Base-by-base conservation (phyloP, 2,329 filamentous ascomycete species). In the Talaromyces albobiverticillius region DNA sequence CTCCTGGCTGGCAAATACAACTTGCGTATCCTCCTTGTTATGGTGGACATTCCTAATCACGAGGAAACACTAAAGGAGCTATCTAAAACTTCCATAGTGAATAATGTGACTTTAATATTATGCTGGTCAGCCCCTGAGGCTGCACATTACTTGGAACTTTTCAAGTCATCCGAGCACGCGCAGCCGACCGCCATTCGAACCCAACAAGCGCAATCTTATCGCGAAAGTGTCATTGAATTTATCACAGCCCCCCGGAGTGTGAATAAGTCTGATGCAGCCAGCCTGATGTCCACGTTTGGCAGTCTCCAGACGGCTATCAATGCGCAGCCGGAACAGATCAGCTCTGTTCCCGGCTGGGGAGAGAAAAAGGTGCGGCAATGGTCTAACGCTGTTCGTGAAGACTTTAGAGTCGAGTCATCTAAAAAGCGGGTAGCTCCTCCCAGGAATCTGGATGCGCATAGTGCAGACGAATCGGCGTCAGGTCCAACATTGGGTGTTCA, bases 121-220 rank as follows among this genome's bases (percentile, higher is more conserved):
- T 95, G 90, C 75, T 99, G 94, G 94, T 93, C 88, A 5, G 89
- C 93, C 14, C 88, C 90, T 56, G 94, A 99, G 76, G 93, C 92
- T 2, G 94, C 89, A 0, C 86, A 93, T 63, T 99, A 99, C 67
- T 79, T 99, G 22, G 94, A 97, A 68, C 78, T 96, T 9, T 97
- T 93, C 79, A 99, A 99, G 72, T 89, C 87, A 1, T 95, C 91
- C 64, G 94, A 99, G 72, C 86, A 95, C 68, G 89, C 92, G 31
- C 88, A 91, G 23, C 81, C 84, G 3, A 84, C 84, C 0, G 88
- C 88, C 29, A 97, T 99, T 70, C 86, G 87, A 56, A 90, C 91
- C 10, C 87, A 90, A 62, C 91, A 95, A 71, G 85, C 89, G 1
- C 87, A 86, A 18, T 86, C 84, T 51, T 97, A 96, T 65, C 84